Evolutionary conservation across 768 basidiomycete genomes (phyloP), one percentile per base, ranked within the genome.

Genomic region (Lyophyllum semitale): DNA sequence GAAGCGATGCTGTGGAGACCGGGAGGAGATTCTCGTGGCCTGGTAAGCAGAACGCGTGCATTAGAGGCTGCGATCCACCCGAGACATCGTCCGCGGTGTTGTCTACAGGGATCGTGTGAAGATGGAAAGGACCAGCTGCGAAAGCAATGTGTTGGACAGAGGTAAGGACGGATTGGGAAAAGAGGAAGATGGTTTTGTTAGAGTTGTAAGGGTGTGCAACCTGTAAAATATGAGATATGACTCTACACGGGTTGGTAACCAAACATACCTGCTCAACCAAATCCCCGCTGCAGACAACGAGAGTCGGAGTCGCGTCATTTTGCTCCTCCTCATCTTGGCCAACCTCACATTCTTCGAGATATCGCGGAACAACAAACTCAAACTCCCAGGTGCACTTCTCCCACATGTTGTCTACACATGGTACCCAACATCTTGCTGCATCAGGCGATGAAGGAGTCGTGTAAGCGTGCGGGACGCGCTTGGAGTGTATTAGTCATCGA

Each of bases 351-450:
- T 89, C 89, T 67, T 93, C 88, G 13, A 92, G 74, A 65, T 85
- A 88, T 60, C 88, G 80, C 47, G 95, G 95, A 30, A 97, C 95
- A 48, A 97, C 85, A 69, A 97, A 93, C 70, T 98, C 93, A 54
- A 98, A 89, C 65, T 99, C 97, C 97, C 97, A 99, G 7, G 96
- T 95, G 63, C 92, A 97, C 63, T 93, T 88, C 71, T 97, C 95
- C 92, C 94, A 96, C 20, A 94, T 72, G 63, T 85, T 91, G 70
- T 99, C 97, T 18, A 98, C 72, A 64, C 97, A 99, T 13, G 97
- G 97, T n/a, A 98, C 88, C 97, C 97, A 99, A 63, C 93, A 95
- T 65, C 97, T 80, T n/a, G 96, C 95, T 17, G 93, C 82, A 66
- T 95, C 93, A 6, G 94, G 87, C 8, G 88, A 88, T 0, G 91